Evolutionary conservation across 192 early-diverging fungal species (phyloP), one percentile per base, ranked within the genome.

Genomic region (Anaeromyces robustus): DNA sequence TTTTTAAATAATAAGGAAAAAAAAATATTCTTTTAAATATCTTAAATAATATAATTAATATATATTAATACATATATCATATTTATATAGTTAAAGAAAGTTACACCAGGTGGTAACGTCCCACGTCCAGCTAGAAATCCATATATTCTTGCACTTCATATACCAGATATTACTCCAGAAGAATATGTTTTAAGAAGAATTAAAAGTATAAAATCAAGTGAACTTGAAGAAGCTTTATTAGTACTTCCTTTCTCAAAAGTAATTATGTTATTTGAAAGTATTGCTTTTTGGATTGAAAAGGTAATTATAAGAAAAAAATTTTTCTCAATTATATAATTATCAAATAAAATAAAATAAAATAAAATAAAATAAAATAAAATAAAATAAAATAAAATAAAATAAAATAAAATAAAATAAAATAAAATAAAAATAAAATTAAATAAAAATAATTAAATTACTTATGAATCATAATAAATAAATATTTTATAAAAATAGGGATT

Each of bases 151-250:
- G 90, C 87, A 30, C 86, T 90, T 79, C 91, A 92, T 78, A 86
- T 90, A n/a, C 82, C 86, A n/a, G 85, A 87, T 82, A 77, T 93
- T 43, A 83, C 86, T 4, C 88, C 93, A 41, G 94, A 96, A 81
- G 90, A 91, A 77, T 95, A 95, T 85, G 94, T 98, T 30, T 89
- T 97, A 78, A 85, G 88, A 81, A 89, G 90, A 28, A 81, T 96
- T 13, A 89, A 96, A 85, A 89, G 90, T 59, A 90, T 99, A 52
- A 91, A 94, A 78, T 87, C 94, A 17, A 88, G 90, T 41, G 96
- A 99, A 34, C 84, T 98, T 79, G 95, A 98, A 29, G 94, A 96
- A 79, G 93, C 96, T 0, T 85, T 98, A 81, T 85, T 98, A 85
- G 92, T 96, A 29, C 88, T 99, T 80, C 94, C 96, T 3, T 97